Conservation (phyloP, 177 flowering plant genomes). For the Telopea speciosissima region DNA sequence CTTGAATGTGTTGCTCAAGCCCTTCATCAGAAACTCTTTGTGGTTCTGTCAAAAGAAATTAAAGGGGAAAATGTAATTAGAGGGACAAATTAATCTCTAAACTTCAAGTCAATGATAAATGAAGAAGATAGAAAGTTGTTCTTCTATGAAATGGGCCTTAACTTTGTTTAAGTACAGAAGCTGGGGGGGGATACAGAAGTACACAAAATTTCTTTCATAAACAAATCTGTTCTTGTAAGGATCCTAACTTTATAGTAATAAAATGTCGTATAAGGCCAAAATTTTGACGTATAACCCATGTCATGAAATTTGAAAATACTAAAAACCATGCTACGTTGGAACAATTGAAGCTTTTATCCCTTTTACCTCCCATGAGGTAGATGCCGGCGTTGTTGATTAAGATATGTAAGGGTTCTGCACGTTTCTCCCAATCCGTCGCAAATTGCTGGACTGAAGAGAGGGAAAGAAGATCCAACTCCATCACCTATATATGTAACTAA, state of each 20-base stretch:
- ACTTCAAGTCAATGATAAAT: too few species aligned
- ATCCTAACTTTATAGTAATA: neutral
- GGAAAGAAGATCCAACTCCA: slow-evolving; percentile 29
- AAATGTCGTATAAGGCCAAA: neutral
- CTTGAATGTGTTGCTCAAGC: slow-evolving; percentile 27
- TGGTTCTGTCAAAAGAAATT: slow-evolving; percentile 13
- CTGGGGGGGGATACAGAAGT: neutral
- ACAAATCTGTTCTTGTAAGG: neutral
- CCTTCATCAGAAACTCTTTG: slow-evolving; percentile 24
- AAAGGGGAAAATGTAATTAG: too few species aligned
- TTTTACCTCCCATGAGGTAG: slow-evolving; percentile 17
- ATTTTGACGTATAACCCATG: neutral
- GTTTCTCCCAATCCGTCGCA: slow-evolving; percentile 22
- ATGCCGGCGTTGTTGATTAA: slow-evolving; percentile 36
- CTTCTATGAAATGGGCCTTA: too few species aligned
- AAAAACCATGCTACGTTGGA: too few species aligned
- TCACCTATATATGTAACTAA: slow-evolving; percentile 12
- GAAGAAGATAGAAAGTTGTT: too few species aligned
- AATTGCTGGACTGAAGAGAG: slow-evolving; percentile 25
- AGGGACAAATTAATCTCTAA: too few species aligned
- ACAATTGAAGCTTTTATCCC: neutral
- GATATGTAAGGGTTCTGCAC: slow-evolving; percentile 23
- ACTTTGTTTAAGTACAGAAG: too few species aligned
- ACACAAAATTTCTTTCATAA: neutral
- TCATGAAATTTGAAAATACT: too few species aligned